These are phyloP conservation scores for Barnettozyma sp. DNA, from an alignment of 805 yeast species.

Conservation along the genomic window DNA sequence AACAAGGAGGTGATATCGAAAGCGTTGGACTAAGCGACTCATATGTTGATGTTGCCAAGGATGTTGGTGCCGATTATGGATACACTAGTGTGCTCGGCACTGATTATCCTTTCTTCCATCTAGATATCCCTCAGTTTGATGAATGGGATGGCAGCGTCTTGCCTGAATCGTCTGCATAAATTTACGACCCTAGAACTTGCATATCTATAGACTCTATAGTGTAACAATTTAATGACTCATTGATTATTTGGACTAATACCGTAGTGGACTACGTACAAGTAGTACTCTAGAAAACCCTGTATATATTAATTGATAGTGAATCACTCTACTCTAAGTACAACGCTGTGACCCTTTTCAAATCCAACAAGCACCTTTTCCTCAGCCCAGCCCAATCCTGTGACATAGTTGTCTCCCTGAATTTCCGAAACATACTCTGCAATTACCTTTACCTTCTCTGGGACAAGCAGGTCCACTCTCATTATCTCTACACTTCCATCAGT, in stretches of 20 bases:
- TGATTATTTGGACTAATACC: neutral
- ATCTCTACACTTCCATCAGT: slow-evolving; percentile 52
- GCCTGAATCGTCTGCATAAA: neutral
- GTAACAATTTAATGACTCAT: neutral
- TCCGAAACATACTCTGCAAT: slow-evolving; percentile 17
- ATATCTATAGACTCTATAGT: too few relatives aligned
- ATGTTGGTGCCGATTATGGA: slow-evolving; percentile 25
- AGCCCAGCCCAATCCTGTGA: slow-evolving; percentile 8
- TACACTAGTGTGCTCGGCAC: slow-evolving; percentile 55
- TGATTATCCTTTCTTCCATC: slow-evolving; percentile 68
- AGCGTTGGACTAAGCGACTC: slow-evolving; percentile 16
- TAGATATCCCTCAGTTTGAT: slow-evolving; percentile 55
- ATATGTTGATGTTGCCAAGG: slow-evolving; percentile 21
- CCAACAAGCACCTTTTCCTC: slow-evolving; percentile 1
- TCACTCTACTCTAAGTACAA: neutral
- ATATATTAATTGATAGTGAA: neutral
- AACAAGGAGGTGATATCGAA: slow-evolving; percentile 19
- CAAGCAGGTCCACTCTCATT: slow-evolving; percentile 35
- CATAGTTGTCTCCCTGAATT: slow-evolving; percentile 4
- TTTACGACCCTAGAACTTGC: too few relatives aligned
- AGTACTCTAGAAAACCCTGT: neutral
- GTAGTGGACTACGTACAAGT: neutral
- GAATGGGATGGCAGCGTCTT: slow-evolving; percentile 10
- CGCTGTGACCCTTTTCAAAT: slow-evolving; percentile 4
- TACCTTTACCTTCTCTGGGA: slow-evolving; percentile 12